Base-by-base conservation (phyloP, 805 yeast species). In the Vanderwaltozyma polyspora region DNA sequence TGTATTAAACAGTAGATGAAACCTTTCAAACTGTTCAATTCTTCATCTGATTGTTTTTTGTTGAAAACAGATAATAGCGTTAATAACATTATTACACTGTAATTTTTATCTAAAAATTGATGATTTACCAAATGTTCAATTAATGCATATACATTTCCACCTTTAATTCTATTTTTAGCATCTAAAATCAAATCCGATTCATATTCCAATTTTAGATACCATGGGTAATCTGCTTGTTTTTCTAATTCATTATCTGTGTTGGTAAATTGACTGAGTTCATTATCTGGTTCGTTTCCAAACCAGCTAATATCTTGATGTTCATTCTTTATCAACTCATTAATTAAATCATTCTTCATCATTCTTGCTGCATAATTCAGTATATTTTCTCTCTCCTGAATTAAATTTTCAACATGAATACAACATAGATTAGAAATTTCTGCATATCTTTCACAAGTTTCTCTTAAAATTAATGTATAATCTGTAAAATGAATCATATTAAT, bases 91-190 rank as follows among this genome's bases (percentile, higher is more conserved):
- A 85, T 70, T 5, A 77, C 63, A 46, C 76, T 77, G 59, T 76
- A 86, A 17, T 68, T 64, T 3, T 76, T 69, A 48, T 77, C 82
- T 16, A 70, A 58, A 26, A 68, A 55, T 34, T 72, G 73, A 49
- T 85, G 93, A 49, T 77, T 80, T 0, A 94, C 83, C 39, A 87
- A 64, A 54, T 82, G 84, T 35, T 85, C 79, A 6, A 89, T 68
- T 29, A 89, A 61, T 0, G 94, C 93, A 29, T 71, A 76, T 29
- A 74, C 68, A 0, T 93, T 72, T 5, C 95, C 96, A 33, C 95
- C 96, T 52, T 79, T 80, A 25, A 86, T 68, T 34, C 67, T 67
- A 2, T 87, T 91, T 39, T 74, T 73, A 21, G 74, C 60, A 42
- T 84, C 91, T 46, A 74, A 76, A 18, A 76, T 63, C 33, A 67